Evolutionary conservation across 78 protist species (phyloP), one percentile per base, ranked within the genome.

Genomic region (Planoprotostelium fungivorum): DNA sequence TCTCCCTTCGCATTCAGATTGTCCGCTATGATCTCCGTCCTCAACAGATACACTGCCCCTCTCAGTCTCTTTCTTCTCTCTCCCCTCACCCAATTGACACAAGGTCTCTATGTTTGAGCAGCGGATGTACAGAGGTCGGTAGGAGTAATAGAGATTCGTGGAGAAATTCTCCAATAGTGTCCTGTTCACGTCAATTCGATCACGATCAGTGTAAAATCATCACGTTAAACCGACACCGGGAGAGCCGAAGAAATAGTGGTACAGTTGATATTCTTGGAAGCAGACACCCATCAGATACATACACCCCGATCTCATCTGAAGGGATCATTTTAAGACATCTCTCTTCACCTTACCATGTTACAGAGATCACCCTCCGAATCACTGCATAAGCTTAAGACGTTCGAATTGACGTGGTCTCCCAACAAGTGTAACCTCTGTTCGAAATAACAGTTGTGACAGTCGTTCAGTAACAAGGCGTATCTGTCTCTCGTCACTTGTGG

Each of bases 11-110:
- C 86, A 28, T 73, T 38, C 51, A 89, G 63, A 1, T 90, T 36
- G 38, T 92, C 94, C n/a, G 89, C 94, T 35, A 92, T 84, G 28
- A 92, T 63, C 37, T 92, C 94, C 37, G 89, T 88, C 36, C 92
- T 84, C 31, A 92, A 88, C 1, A 89, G 35, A 38, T 51, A 51
- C 73, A 51, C 73, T 51, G 73, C 31, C 5, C 73, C 5, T 16
- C 31, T 51, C 73, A 51, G 5, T 16, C 5, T 51, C 31, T 25
- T 51, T 5, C 5, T 25, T 5, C 5, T 51, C 5, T 51, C 31
- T 25, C 16, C 31, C 16, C 73, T 92, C 90, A 28, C 93, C 94
- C 84, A 92, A 86, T 63, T 92, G 89, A 89, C 94, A 92, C 0
- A 92, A 38, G 37, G 39, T 63, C 88, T 92, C 94, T 36, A 89